These are phyloP conservation scores for Pouteria campechiana DNA, from an alignment of 179 eudicot species.

Conservation along the genomic window DNA sequence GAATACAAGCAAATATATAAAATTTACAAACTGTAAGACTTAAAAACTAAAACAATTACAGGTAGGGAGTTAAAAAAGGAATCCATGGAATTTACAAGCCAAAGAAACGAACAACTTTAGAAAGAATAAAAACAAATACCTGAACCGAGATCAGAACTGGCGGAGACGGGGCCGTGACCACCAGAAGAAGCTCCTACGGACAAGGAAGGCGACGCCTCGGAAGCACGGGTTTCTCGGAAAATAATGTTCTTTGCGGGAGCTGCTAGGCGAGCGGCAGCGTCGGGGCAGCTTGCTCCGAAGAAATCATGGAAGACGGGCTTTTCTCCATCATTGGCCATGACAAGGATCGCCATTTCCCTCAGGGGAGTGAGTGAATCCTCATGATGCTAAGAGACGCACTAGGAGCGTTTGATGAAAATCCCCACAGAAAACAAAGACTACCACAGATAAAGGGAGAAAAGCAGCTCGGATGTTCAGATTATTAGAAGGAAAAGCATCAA, in stretches of 20 bases:
- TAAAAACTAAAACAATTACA: no score
- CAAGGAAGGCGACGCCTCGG: conserved; percentile 20
- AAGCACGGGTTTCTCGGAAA: conserved; percentile 7
- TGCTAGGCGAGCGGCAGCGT: conserved; percentile 13
- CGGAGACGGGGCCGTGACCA: conserved; percentile 14
- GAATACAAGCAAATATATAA: no score
- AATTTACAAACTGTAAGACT: no score
- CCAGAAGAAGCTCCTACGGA: conserved; percentile 17
- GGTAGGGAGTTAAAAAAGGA: no score
- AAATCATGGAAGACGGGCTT: conserved; percentile 52
- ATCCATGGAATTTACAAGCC: no score
- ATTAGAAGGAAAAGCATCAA: no score
- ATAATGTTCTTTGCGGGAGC: conserved; percentile 3
- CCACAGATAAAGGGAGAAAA: conserved; percentile 3
- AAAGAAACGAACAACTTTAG: neutral
- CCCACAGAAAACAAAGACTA: neutral
- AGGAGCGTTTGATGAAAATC: no score
- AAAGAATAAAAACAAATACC: conserved; percentile 14
- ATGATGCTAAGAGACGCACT: no score
- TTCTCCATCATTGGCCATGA: conserved; percentile 14
- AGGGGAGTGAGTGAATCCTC: conserved; percentile 19
- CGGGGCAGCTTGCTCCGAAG: conserved; percentile 20
- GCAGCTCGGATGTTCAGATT: no score
- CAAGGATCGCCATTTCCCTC: conserved; percentile 4
- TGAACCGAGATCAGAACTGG: conserved; percentile 44